Evolutionary conservation across 108 stramenopile genomes (phyloP), one percentile per base, ranked within the genome.

Genomic region (Asterionellopsis glacialis): DNA sequence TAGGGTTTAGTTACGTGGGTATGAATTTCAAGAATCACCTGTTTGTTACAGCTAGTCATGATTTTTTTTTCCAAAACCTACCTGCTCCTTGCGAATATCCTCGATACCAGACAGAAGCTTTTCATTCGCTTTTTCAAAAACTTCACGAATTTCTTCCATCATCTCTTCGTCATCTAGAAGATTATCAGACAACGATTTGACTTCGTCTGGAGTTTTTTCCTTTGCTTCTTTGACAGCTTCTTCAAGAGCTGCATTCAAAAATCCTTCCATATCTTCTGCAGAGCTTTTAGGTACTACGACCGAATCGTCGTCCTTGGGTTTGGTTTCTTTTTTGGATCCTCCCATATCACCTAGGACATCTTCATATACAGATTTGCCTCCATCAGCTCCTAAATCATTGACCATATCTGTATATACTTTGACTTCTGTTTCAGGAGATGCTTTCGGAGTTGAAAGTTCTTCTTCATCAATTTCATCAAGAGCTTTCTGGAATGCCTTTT

Each of bases 61-160:
- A 33, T 33, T 2, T 33, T 33, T 33, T 33, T 33, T 33, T 33
- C 7, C 33, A 33, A 14, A 33, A 59, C 78, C 19, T 68, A 79
- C 77, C 70, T 83, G 82, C 59, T 83, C 82, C 44, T 51, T 55
- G 51, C 77, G 69, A 40, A 83, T 79, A 21, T 74, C 78, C 51
- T 79, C 75, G 33, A 83, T 54, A 23, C 64, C 58, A 40, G 61
- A 69, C 60, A 79, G 15, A n/a, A 83, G 44, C 28, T 80, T 40
- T 4, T 56, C 69, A 55, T 72, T 79, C 6, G 75, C 82, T 42
- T 52, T 68, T 27, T 79, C 78, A 66, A 83, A 83, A 45, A 83
- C 74, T 33, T 67, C 67, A 49, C 67, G 68, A 63, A 83, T 83
- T 44, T 83, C 82, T 40, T 76, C 67, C 78, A 76, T 83, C 24